Evolutionary conservation across 1,284 basidiomycete genomes (phyloP).

Genomic region (Retiboletus fuscus): DNA sequence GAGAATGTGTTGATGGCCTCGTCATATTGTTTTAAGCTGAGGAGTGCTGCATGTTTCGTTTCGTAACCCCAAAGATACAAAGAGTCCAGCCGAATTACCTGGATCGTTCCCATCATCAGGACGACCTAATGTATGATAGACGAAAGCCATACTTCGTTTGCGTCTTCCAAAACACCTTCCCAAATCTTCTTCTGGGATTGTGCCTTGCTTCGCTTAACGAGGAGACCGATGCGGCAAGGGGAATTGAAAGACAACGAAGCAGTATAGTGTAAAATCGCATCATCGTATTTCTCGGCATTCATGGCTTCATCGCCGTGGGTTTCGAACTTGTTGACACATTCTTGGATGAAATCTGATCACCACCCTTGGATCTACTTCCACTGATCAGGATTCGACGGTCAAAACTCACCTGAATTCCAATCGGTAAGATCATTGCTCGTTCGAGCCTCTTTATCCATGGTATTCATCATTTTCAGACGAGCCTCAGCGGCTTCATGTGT

Average conservation of each 20-base stretch:
- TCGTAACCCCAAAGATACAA: slow-evolving; percentile 7
- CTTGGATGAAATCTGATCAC: not conserved
- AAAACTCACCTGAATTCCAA: not conserved
- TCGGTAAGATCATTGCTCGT: not conserved
- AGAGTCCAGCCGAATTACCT: not conserved
- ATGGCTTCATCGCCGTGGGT: not conserved
- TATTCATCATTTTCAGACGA: not conserved
- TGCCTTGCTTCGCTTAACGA: slow-evolving; percentile 20
- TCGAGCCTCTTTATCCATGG: not conserved
- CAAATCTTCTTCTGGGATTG: slow-evolving; percentile 7
- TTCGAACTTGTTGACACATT: not conserved
- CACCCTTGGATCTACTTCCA: not conserved
- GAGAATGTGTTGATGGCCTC: not conserved
- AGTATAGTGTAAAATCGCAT: no score
- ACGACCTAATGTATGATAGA: not conserved
- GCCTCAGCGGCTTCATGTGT: not conserved
- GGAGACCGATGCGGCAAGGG: not conserved
- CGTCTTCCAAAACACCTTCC: slow-evolving; percentile 4
- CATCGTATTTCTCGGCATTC: not conserved
- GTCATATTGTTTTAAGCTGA: slow-evolving; percentile 6
- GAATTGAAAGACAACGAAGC: slow-evolving; percentile 17
- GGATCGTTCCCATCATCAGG: slow-evolving; percentile 5
- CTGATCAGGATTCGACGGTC: not conserved
- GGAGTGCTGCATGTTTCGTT: slow-evolving; percentile 9
- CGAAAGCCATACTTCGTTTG: not conserved